These are phyloP conservation scores for Gaertneriomyces sp. DNA, from an alignment of 192 early-diverging fungal genomes.

Conservation along the genomic window DNA sequence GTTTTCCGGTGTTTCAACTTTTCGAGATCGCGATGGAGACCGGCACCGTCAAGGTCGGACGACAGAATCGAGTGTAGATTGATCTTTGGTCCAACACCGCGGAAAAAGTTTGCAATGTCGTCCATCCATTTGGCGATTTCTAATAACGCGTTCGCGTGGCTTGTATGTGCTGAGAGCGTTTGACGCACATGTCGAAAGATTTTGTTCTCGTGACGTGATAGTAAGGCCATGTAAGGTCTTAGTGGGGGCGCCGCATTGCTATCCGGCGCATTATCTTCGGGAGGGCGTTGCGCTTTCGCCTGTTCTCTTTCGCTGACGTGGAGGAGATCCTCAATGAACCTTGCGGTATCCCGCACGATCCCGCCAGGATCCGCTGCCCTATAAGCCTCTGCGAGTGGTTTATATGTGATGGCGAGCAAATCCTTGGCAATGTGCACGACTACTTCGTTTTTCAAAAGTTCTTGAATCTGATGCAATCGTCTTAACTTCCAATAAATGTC, in stretches of 20 bases:
- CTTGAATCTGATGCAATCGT: slow-evolving; percentile 19
- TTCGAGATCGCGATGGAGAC: slow-evolving; percentile 15
- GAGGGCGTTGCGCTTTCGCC: neutral
- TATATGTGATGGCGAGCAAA: slow-evolving; percentile 18
- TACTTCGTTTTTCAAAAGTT: slow-evolving; percentile 12
- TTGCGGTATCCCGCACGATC: slow-evolving; percentile 23
- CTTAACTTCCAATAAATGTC: slow-evolving; percentile 19
- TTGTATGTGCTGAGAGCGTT: slow-evolving; percentile 13
- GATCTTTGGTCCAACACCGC: slow-evolving; percentile 15
- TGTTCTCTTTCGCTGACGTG: slow-evolving; percentile 16
- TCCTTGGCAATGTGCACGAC: slow-evolving; percentile 19
- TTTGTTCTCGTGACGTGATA: slow-evolving; percentile 26
- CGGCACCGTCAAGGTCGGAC: slow-evolving; percentile 8
- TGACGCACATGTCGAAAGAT: slow-evolving; percentile 20
- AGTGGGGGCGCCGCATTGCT: slow-evolving; percentile 4
- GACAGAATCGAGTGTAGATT: slow-evolving; percentile 6
- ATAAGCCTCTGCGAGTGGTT: slow-evolving; percentile 26
- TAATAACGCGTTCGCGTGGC: slow-evolving; percentile 2
- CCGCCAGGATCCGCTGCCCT: slow-evolving; percentile 27
- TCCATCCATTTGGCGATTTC: slow-evolving; percentile 30
- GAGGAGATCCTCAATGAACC: slow-evolving; percentile 27
- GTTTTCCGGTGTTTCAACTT: slow-evolving; percentile 12
- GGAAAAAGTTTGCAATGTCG: slow-evolving; percentile 26
- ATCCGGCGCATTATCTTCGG: neutral
- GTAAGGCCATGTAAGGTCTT: slow-evolving; percentile 15